Conservation (phyloP, 108 stramenopile species). For the Aurantiochytrium sp. region DNA sequence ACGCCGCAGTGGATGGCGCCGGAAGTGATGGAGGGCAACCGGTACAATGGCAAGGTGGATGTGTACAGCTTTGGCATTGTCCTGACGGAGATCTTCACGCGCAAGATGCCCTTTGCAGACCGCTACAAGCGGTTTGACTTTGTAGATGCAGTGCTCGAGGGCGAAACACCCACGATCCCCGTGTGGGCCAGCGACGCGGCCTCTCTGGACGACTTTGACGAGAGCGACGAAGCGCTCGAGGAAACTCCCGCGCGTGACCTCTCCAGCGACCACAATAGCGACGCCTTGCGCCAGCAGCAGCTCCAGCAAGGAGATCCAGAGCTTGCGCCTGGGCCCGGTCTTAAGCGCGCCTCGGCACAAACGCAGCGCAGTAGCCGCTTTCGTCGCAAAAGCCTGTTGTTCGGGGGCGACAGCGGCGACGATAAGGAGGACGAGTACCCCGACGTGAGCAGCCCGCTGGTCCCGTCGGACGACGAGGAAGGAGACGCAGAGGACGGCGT, state of each 20-base stretch:
- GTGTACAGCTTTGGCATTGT: conserved; percentile 38
- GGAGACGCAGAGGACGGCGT: background rate
- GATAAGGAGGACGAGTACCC: no score
- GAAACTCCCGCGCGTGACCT: no score
- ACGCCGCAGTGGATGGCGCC: conserved; percentile 95
- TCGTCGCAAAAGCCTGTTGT: background rate
- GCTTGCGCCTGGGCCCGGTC: no score
- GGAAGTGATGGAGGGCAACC: conserved; percentile 46
- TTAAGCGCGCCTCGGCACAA: no score
- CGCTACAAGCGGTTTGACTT: conserved; percentile 27
- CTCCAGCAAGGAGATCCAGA: no score
- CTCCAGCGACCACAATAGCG: no score
- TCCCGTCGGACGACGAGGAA: background rate
- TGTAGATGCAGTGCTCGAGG: conserved; percentile 34
- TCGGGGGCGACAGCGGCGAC: no score
- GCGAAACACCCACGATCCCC: conserved; percentile 31
- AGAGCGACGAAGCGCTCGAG: background rate
- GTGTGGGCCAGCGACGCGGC: conserved; percentile 24
- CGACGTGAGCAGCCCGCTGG: no score
- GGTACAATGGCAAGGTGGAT: conserved; percentile 28
- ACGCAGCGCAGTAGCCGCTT: background rate
- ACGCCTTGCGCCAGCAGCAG: no score
- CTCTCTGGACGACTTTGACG: background rate
- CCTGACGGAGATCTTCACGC: background rate
- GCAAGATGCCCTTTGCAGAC: conserved; percentile 31